Evolutionary conservation across 306 rosid species (phyloP), one percentile per base, ranked within the genome.

Genomic region (Cicer bijugum): DNA sequence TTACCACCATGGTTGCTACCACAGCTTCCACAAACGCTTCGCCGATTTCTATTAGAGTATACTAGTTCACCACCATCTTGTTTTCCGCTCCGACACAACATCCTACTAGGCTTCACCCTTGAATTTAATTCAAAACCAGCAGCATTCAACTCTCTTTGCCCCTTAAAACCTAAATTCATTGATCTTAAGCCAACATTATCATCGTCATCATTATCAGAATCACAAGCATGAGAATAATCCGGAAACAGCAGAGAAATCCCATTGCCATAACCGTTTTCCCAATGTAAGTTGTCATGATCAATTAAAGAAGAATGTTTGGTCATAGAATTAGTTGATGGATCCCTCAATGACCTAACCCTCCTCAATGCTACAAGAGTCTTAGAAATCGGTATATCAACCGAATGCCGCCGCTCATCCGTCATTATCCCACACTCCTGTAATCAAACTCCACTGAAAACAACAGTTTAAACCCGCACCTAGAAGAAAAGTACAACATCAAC

Each of bases 341-440:
- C 98, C 81, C 94, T 90, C 78, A 92, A 68, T 67, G 98, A 92
- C 89, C 91, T 84, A 43, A 92, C 96, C 63, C 96, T 90, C 92
- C 94, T 80, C 82, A 92, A 72, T 43, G 92, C 92, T 12, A 83
- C 86, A 6, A 92, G 91, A 71, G 98, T 74, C 48, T 83, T 92
- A 0, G 96, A 88, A 51, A 92, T 92, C 9, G 98, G 98, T 81
- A 90, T 58, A 82, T 92, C 98, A 52, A 90, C 89, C 2, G 96
- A 92, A 80, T 92, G 98, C 53, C 96, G 83, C 80, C 94, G 79
- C 37, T 88, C 96, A 45, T 92, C 96, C 90, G 76, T 89, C 86
- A 78, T 85, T 48, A 6, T 51, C 75, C 74, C 9, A 8, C 67
- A 35, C 69, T 61, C 14, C 46, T 9, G 62, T n/a, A 67, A 53